Evolutionary conservation across 768 basidiomycete genomes (phyloP).

Genomic region (Cytidiella melzeri): DNA sequence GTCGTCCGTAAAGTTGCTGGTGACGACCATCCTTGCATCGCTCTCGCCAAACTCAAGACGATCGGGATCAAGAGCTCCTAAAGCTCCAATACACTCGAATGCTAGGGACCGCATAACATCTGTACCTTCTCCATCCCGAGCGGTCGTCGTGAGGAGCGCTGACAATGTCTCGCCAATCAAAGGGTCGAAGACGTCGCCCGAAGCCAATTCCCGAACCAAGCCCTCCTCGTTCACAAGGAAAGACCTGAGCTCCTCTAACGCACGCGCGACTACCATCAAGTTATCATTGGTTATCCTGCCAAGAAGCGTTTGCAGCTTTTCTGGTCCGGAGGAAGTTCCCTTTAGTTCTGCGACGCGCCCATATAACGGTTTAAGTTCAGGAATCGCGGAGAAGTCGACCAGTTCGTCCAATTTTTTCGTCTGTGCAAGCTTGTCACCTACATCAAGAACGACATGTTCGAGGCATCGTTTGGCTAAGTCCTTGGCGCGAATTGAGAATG

Average conservation of each 20-base stretch:
- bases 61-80: conserved; percentile 95
- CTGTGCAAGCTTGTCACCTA: conserved; percentile 66
- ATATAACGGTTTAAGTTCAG: conserved; percentile 47
- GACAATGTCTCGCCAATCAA: conserved; percentile 62
- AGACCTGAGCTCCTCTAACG: conserved; percentile 67
- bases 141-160: conserved; percentile 60
- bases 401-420: neutral
- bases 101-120: conserved; percentile 65
- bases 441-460: conserved; percentile 61
- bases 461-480: conserved; percentile 54
- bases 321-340: conserved; percentile 42
- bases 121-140: conserved; percentile 71
- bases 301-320: conserved; percentile 59
- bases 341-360: conserved; percentile 40
- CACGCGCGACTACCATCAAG: conserved; percentile 64
- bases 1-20: conserved; percentile 76
- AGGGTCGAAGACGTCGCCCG: conserved; percentile 84
- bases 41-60: conserved; percentile 62
- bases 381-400: conserved; percentile 59
- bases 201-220: conserved; percentile 56
- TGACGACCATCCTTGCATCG: conserved; percentile 64
- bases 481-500: conserved; percentile 47
- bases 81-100: conserved; percentile 84
- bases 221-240: conserved; percentile 52
- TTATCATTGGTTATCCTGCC: conserved; percentile 78